Conservation (phyloP, 805 yeast species). For the Yamadazyma nakazawae region DNA sequence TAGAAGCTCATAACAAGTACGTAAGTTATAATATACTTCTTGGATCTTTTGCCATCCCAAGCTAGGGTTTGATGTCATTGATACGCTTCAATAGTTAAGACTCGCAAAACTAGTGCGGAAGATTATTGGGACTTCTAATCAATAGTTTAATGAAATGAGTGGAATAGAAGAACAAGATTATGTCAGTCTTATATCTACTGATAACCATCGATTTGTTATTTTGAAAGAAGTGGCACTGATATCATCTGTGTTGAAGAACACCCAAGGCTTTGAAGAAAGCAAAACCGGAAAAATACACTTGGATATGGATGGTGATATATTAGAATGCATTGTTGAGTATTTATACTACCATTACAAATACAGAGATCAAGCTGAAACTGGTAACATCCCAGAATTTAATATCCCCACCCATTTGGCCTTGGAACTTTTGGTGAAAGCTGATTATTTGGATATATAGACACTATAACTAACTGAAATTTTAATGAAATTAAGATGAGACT, state of each 20-base stretch:
- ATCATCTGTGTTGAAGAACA: slow-evolving; percentile 55
- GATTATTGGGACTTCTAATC: neutral
- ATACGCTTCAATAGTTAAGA: neutral
- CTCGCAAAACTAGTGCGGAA: neutral
- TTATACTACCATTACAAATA: slow-evolving; percentile 72
- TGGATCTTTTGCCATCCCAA: slow-evolving; percentile 76
- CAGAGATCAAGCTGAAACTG: slow-evolving; percentile 46
- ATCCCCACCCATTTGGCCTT: slow-evolving; percentile 93
- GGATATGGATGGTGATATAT: slow-evolving; percentile 66
- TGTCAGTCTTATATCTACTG: slow-evolving; percentile 71
- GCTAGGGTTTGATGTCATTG: slow-evolving; percentile 38
- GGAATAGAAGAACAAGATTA: slow-evolving; percentile 27
- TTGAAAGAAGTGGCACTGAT: slow-evolving; percentile 73
- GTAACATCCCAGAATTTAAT: slow-evolving; percentile 78
- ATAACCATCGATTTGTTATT: slow-evolving; percentile 60
- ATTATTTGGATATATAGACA: slow-evolving; percentile 67
- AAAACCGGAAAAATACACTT: slow-evolving; percentile 51
- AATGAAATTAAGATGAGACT: neutral
- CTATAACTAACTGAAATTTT: neutral
- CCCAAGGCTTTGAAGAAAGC: slow-evolving; percentile 56
- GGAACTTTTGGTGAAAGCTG: slow-evolving; percentile 90
- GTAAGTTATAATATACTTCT: slow-evolving; percentile 62
- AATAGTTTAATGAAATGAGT: neutral
- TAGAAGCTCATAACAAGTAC: slow-evolving; percentile 52
- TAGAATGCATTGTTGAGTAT: slow-evolving; percentile 83